These are phyloP conservation scores for Gossypium australe DNA, from an alignment of 345 rosid species.

Conservation along the genomic window DNA sequence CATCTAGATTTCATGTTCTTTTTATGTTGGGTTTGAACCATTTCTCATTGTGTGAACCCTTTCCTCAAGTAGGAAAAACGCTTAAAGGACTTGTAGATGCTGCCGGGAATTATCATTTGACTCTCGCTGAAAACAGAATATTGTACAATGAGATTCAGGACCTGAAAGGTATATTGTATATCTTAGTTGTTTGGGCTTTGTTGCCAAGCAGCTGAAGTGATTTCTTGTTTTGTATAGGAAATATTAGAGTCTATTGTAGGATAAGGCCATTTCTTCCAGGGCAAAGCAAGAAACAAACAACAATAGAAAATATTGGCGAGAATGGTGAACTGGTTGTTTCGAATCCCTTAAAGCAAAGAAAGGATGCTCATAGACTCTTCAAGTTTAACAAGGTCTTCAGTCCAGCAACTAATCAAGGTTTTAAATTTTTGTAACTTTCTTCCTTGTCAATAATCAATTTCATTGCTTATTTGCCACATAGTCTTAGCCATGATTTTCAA, in stretches of 20 bases:
- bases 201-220: constrained; percentile 14
- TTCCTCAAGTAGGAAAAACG: constrained; percentile 47
- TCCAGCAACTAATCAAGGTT: constrained; percentile 84
- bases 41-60: constrained; percentile 8
- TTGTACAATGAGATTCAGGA: constrained; percentile 94
- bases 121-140: constrained; percentile 79
- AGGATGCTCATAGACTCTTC: constrained; percentile 69
- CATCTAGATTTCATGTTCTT: constrained; percentile 2
- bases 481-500: background rate
- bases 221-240: constrained; percentile 45
- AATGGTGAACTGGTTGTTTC: constrained; percentile 86
- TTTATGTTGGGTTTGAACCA: constrained; percentile 7
- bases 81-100: constrained; percentile 79
- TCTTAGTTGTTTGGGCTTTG: constrained; percentile 13
- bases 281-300: constrained; percentile 64
- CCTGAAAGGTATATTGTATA: constrained; percentile 66
- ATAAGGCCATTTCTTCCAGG: constrained; percentile 91
- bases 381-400: constrained; percentile 89
- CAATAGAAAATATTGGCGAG: constrained; percentile 75
- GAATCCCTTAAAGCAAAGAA: constrained; percentile 79
- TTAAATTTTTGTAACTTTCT: constrained; percentile 3
- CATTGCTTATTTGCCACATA: background rate
- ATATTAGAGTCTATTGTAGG: constrained; percentile 94
- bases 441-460: background rate
- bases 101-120: constrained; percentile 72